These are phyloP conservation scores for Podila verticillata DNA, from an alignment of 192 early-diverging fungal species.

Conservation along the genomic window DNA sequence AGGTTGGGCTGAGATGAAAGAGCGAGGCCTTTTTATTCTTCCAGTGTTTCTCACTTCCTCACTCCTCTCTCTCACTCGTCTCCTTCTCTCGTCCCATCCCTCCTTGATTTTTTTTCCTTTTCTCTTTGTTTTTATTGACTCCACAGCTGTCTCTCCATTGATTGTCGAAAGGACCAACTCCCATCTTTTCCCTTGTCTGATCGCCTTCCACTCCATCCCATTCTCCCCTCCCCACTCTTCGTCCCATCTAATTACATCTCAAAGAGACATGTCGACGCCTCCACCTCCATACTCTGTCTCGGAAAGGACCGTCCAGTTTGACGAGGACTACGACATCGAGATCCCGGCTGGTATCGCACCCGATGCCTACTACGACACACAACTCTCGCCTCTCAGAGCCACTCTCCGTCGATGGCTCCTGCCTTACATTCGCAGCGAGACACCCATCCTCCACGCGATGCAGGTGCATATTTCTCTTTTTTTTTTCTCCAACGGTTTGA, in stretches of 20 bases:
- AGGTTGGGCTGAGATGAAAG: too few relatives aligned
- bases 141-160: not conserved
- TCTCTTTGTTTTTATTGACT: not conserved
- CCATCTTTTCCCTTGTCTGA: not conserved
- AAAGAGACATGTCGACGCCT: slow-evolving; percentile 1
- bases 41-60: too few relatives aligned
- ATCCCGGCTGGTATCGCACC: slow-evolving; percentile 48
- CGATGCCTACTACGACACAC: slow-evolving; percentile 58
- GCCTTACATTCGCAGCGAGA: slow-evolving; percentile 57
- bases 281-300: not conserved
- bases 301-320: not conserved
- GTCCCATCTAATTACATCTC: not conserved
- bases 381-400: slow-evolving; percentile 54
- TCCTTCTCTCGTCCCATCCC: not conserved
- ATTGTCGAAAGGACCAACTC: not conserved
- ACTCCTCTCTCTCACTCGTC: not conserved
- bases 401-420: slow-evolving; percentile 54
- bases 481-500: not conserved
- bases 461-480: slow-evolving; percentile 52
- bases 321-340: slow-evolving; percentile 43
- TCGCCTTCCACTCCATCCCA: not conserved
- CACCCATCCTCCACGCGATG: slow-evolving; percentile 55
- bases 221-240: not conserved
- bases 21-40: not conserved
- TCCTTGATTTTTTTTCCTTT: not conserved